Base-by-base conservation (phyloP, 352 stramenopile species). In the Pythium grandisporangium region DNA sequence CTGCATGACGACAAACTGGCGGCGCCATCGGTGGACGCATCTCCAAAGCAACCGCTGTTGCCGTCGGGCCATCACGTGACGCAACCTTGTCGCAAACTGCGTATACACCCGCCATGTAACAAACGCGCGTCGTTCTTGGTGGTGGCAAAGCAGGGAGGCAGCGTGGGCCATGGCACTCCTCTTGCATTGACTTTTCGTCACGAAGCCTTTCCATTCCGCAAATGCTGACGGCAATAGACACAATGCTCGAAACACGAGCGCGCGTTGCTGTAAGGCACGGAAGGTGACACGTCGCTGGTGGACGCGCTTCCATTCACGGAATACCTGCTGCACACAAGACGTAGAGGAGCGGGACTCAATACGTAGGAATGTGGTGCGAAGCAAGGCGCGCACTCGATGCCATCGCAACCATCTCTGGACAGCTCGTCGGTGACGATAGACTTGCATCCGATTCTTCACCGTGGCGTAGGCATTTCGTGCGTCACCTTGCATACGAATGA, bases 221-320 rank as follows among this genome's bases (percentile, higher is more conserved):
- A 80, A 74, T 49, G 52, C 45, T 12, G 43, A 35, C 0, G 63
- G 63, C 1, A 78, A 36, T 1, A 73, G 4, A 7, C 48, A 57
- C n/a, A 75, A 68, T 6, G 65, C 59, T 2, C 56, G 63, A 29
- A 77, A 81, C 0, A 61, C 63, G 7, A 37, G 4, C 2, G 70
- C 70, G 14, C 72, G 72, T 10, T 76, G 32, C 33, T 53, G 41
- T 5, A 78, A 56, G 0, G 38, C 12, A 10, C 37, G 30, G 2
- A 30, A 39, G 2, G 70, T 40, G 4, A 22, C 30, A 6, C 49
- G 41, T 21, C 44, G 21, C 1, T 12, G n/a, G 6, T 48, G 19
- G 30, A 69, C 68, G 12, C 21, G 37, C 13, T 32, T 56, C 70
- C 70, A 84, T 20, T 34, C 46, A 0, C 23, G n/a, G 17, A 76